These are phyloP conservation scores for Sporisorium exsertum DNA, from an alignment of 1,284 basidiomycete genomes.

Conservation along the genomic window DNA sequence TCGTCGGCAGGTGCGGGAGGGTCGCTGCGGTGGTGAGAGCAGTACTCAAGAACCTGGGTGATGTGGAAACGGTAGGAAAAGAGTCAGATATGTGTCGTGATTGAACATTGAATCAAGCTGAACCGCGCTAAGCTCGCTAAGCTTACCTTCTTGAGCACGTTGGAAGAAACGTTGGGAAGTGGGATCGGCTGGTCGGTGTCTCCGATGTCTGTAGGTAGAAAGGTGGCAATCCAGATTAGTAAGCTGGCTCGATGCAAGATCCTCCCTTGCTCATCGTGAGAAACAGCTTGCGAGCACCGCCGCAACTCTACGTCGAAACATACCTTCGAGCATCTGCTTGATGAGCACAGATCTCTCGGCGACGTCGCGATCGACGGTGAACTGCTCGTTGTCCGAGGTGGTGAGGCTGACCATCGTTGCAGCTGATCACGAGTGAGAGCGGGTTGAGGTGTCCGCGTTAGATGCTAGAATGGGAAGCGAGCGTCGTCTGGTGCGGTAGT, in stretches of 20 bases:
- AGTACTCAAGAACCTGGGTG: conserved; percentile 93
- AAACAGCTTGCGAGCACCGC: neutral
- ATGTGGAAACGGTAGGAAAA: neutral
- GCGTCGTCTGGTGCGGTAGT: neutral
- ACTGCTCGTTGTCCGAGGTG: conserved; percentile 93
- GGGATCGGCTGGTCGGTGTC: conserved; percentile 82
- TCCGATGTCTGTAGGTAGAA: conserved; percentile 56
- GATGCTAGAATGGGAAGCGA: neutral
- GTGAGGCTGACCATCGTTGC: conserved; percentile 61
- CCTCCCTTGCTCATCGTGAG: too few species aligned
- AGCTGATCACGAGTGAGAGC: neutral
- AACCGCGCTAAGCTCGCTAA: conserved; percentile 2
- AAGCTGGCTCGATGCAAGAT: neutral
- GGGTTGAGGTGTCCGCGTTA: too few species aligned
- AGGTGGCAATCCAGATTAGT: neutral
- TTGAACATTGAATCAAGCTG: neutral
- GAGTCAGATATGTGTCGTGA: neutral
- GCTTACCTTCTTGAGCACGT: conserved; percentile 91
- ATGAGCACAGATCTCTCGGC: conserved; percentile 95
- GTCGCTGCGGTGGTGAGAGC: conserved; percentile 97
- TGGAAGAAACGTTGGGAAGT: conserved; percentile 94
- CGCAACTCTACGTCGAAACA: conserved; percentile 59
- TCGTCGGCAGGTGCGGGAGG: conserved; percentile 83
- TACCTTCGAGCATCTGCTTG: conserved; percentile 99
- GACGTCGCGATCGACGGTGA: conserved; percentile 91